Percentiles rank a stretch among this genome's conserved stretches.
Evolutionary conservation across 768 basidiomycete genomes (phyloP).

Genomic region (Auricularia cornea): DNA sequence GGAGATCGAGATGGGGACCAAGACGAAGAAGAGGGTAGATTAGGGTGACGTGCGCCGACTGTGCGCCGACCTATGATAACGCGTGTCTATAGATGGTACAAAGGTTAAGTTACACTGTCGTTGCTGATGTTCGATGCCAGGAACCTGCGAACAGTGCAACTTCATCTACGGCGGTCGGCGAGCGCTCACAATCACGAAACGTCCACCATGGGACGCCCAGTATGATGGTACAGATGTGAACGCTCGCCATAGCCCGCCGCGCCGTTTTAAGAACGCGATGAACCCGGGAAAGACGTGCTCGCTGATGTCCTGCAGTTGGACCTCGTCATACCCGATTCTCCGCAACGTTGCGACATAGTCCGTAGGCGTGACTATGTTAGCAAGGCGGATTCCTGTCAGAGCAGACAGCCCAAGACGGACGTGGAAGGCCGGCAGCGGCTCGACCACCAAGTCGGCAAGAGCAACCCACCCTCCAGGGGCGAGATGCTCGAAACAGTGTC

Average conservation of each 20-base stretch:
- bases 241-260: conserved; percentile 36
- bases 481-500: conserved; percentile 40
- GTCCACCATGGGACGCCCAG: conserved; percentile 32
- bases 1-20: conserved; percentile 75
- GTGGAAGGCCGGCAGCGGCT: conserved; percentile 12
- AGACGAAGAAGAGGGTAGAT: conserved; percentile 57
- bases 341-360: conserved; percentile 39
- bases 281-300: conserved; percentile 52
- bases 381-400: conserved; percentile 22
- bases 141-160: too few species aligned
- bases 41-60: conserved; percentile 31
- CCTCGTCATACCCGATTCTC: conserved; percentile 43
- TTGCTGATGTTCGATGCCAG: too few species aligned
- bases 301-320: conserved; percentile 49
- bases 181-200: conserved; percentile 39
- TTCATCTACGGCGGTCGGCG: conserved; percentile 7
- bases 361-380: conserved; percentile 40
- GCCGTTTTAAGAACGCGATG: conserved; percentile 35
- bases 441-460: conserved; percentile 45
- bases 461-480: conserved; percentile 44
- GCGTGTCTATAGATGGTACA: conserved; percentile 3
- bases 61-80: conserved; percentile 7
- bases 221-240: conserved; percentile 33
- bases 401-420: conserved; percentile 7
- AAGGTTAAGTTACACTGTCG: too few species aligned